phyloP scores from a whole-genome alignment of 768 basidiomycete species.

The Myochromella boudieri region DNA sequence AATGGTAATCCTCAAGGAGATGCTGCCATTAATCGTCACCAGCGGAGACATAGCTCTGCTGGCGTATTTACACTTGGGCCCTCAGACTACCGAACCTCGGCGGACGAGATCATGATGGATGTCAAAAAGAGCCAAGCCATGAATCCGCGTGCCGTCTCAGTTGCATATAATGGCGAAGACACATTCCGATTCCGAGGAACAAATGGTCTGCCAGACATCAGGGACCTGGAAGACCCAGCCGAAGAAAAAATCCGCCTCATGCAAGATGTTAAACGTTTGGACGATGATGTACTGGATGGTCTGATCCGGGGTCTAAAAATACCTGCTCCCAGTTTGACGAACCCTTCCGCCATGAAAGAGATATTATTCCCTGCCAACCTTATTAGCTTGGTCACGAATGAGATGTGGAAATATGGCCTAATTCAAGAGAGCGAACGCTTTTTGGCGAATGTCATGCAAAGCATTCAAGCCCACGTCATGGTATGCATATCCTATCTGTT shows the following conservation, averaged over 20 bases:
- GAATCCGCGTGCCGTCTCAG: conserved; percentile 84
- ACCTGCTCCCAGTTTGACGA: conserved; percentile 84
- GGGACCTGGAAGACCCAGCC: conserved; percentile 80
- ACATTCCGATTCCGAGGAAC: conserved; percentile 59
- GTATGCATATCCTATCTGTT: conserved; percentile 46
- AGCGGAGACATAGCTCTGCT: conserved; percentile 85
- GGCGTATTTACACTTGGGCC: conserved; percentile 66
- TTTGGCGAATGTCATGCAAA: conserved; percentile 98
- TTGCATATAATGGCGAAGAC: conserved; percentile 85
- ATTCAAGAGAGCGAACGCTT: conserved; percentile 97
- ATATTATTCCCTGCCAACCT: conserved; percentile 98
- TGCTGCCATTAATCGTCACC: conserved; percentile 52
- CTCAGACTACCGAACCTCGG: conserved; percentile 68
- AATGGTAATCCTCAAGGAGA: conserved; percentile 27
- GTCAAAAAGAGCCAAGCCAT: conserved; percentile 69
- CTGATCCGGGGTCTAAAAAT: conserved; percentile 92
- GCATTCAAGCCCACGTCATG: conserved; percentile 97
- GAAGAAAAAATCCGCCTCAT: conserved; percentile 95
- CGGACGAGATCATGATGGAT: conserved; percentile 75
- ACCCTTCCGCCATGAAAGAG: conserved; percentile 93
- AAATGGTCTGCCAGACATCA: conserved; percentile 70
- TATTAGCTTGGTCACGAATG: conserved; percentile 97
- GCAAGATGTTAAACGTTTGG: conserved; percentile 85
- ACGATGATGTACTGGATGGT: conserved; percentile 91
- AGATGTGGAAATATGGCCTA: conserved; percentile 99